Base-by-base conservation (phyloP, 2,329 filamentous ascomycete species). In the Myriosclerotinia curreyana region DNA sequence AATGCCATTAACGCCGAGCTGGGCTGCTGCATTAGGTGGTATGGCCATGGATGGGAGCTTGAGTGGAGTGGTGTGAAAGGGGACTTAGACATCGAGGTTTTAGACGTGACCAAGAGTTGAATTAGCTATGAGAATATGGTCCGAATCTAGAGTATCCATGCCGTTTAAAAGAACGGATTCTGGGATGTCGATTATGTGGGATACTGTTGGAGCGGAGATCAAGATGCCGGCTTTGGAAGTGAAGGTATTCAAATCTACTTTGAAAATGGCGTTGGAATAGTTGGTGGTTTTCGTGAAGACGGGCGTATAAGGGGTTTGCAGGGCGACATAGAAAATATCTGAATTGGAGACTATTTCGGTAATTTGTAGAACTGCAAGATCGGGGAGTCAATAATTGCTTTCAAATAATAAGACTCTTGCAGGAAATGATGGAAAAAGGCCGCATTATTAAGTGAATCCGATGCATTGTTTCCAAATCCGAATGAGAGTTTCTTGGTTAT, bases 241-340 rank as follows among this genome's bases (percentile, higher is more conserved):
- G 31, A 67, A 68, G 2, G 68, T 68, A 15, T 50, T 68, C 52
- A 73, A 62, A 17, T 69, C 62, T 2, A 72, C 52, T 34, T 71
- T 66, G 34, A 64, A 74, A 44, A 74, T 65, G 15, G 70, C 60
- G 34, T 60, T 64, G 12, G 63, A 40, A 28, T 28, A 63, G 2
- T 66, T 66, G 20, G 61, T 71, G 5, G 67, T 68, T 31, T 71
- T 67, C 22, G 68, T 67, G 51, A 69, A 66, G 34, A 68, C 68
- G 17, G 71, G 70, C 8, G 69, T 68, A 17, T 72, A 66, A 8
- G 77, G 72, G 15, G 74, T 75, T 12, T 65, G 59, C 6, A 65
- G 15, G 5, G 54, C 52, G 31, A 67, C 56, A 28, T 66, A 65
- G 64, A 76, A 78, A 44, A 75, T 64, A 77, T 59, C 31, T 20